Evolutionary conservation across 192 early-diverging fungal species (phyloP).

Genomic region (Thamnidium elegans): DNA sequence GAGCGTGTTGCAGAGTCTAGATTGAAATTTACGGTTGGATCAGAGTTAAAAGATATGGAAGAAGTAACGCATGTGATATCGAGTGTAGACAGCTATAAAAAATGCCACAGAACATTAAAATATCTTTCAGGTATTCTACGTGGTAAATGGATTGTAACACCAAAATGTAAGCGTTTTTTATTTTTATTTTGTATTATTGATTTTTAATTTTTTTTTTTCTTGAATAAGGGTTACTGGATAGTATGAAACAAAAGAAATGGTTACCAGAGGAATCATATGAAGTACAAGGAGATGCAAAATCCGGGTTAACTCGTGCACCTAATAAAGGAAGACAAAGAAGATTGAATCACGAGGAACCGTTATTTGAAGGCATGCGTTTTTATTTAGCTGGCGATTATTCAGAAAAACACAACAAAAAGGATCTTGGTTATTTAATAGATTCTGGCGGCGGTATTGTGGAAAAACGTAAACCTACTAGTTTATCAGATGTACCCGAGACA

Average conservation of each 20-base stretch:
- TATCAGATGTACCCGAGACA: neutral
- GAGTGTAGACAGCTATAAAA: neutral
- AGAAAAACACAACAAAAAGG: constrained; percentile 6
- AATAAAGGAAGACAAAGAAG: neutral
- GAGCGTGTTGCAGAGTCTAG: neutral
- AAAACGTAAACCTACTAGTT: neutral
- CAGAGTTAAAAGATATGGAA: neutral
- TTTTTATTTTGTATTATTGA: neutral
- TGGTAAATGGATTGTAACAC: neutral
- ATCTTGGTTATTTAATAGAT: neutral
- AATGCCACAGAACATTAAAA: neutral
- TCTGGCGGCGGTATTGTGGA: neutral
- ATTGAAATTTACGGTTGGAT: neutral
- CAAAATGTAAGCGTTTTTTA: neutral
- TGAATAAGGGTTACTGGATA: neutral
- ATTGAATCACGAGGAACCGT: neutral
- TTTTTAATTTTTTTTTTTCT: too few species aligned
- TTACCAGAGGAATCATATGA: neutral
- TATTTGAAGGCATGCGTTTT: constrained; percentile 5
- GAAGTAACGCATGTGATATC: neutral
- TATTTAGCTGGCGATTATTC: neutral
- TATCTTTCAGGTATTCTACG: neutral
- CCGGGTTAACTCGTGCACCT: neutral
- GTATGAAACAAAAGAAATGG: neutral
- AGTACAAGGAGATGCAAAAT: neutral